Conservation (phyloP, 805 yeast genomes). For the Candida sakaeoensis region DNA sequence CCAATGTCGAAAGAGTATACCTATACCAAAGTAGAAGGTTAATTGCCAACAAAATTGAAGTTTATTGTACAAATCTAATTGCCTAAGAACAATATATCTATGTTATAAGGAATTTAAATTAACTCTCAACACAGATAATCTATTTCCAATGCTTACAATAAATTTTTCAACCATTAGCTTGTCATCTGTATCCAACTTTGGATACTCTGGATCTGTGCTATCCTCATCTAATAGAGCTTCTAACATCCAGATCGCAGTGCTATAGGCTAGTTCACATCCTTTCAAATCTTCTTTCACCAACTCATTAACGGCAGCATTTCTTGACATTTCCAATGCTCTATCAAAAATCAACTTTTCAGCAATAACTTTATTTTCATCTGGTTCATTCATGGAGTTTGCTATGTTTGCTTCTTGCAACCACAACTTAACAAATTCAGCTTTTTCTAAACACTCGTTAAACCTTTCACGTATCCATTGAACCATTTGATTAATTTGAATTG, state of each 20-base stretch:
- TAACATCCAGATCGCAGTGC: conserved; percentile 93
- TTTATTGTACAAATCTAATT: no score
- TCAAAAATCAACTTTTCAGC: conserved; percentile 89
- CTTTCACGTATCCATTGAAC: conserved; percentile 91
- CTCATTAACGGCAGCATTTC: conserved; percentile 88
- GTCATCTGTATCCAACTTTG: conserved; percentile 67
- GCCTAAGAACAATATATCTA: no score
- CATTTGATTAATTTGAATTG: conserved; percentile 48
- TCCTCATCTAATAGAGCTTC: conserved; percentile 69
- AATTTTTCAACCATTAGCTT: conserved; percentile 72
- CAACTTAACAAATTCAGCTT: conserved; percentile 74
- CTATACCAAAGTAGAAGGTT: no score
- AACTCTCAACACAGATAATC: conserved; percentile 67
- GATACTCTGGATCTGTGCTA: conserved; percentile 19
- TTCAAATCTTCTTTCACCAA: conserved; percentile 65
- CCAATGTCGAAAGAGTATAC: no score
- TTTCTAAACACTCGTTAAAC: conserved; percentile 84
- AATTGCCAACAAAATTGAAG: no score
- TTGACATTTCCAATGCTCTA: conserved; percentile 88
- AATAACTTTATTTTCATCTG: conserved; percentile 31
- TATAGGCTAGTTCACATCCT: conserved; percentile 84
- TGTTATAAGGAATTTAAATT: conserved; percentile 29
- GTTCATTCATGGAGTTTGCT: conserved; percentile 20
- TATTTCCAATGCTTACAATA: conserved; percentile 74
- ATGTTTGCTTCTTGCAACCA: conserved; percentile 51